These are phyloP conservation scores for Kregervanrija delftensis DNA, from an alignment of 805 yeast genomes.

Conservation along the genomic window DNA sequence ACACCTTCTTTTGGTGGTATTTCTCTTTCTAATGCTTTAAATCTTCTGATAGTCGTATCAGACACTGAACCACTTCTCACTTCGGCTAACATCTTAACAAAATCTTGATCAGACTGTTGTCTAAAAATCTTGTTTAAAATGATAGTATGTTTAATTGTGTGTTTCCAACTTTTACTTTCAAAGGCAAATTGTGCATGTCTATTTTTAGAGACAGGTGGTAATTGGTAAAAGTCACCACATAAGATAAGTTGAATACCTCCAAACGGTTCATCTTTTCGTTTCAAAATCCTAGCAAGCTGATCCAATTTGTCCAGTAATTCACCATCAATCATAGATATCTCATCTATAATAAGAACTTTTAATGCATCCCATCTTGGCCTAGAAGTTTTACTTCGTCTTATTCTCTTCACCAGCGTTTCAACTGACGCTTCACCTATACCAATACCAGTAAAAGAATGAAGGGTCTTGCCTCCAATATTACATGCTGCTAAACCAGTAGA, in stretches of 20 bases:
- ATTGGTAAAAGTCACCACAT: constrained; percentile 78
- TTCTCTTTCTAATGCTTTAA: constrained; percentile 44
- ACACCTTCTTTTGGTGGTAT: constrained; percentile 49
- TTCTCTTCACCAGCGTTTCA: constrained; percentile 39
- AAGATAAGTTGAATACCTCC: constrained; percentile 75
- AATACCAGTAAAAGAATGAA: constrained; percentile 72
- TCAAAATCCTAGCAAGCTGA: constrained; percentile 46
- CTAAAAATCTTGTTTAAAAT: constrained; percentile 62
- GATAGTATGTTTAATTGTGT: constrained; percentile 48
- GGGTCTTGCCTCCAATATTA: constrained; percentile 71
- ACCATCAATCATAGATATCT: constrained; percentile 76
- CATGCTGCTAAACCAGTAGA: constrained; percentile 83
- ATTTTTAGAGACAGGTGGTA: constrained; percentile 61
- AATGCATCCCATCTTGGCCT: constrained; percentile 47
- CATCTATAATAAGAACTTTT: constrained; percentile 66
- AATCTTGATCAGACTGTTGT: constrained; percentile 65
- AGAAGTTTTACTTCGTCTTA: constrained; percentile 45
- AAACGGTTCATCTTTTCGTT: constrained; percentile 46
- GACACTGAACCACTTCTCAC: constrained; percentile 59
- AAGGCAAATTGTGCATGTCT: constrained; percentile 47
- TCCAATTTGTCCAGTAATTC: constrained; percentile 57
- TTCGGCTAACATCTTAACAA: constrained; percentile 69
- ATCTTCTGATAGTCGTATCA: constrained; percentile 39
- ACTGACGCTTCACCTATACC: constrained; percentile 60
- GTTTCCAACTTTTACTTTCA: constrained; percentile 57